Conservation (phyloP, 306 rosid genomes). For the Leucaena leucocephala region DNA sequence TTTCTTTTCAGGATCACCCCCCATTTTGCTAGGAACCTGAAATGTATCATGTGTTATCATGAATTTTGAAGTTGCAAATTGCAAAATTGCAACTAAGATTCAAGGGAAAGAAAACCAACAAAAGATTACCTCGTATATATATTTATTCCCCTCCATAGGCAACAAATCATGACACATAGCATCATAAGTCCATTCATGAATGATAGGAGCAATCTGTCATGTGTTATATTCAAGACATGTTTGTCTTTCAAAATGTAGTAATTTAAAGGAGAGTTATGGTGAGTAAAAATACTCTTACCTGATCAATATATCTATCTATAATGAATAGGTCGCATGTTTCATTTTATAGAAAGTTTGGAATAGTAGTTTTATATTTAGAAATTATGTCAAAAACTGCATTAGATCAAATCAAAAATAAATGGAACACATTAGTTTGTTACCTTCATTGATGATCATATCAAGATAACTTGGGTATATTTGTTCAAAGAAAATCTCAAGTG, state of each 20-base stretch:
- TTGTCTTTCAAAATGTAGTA: conserved; percentile 31
- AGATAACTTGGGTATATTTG: too few relatives aligned
- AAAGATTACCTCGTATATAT: conserved; percentile 66
- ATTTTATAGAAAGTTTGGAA: conserved; percentile 75
- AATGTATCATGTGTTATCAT: conserved; percentile 27
- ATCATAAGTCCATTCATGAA: conserved; percentile 99
- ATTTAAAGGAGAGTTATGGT: conserved; percentile 24
- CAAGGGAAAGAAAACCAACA: conserved; percentile 22
- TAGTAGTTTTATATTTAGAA: conserved; percentile 73
- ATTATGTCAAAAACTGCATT: conserved; percentile 69
- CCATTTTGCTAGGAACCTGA: conserved; percentile 70
- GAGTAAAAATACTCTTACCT: conserved; percentile 49
- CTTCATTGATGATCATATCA: too few relatives aligned
- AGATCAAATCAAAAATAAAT: conserved; percentile 17
- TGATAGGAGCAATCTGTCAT: conserved; percentile 85
- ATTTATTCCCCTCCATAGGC: conserved; percentile 86
- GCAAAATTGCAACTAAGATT: background rate
- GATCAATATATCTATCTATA: conserved; percentile 87
- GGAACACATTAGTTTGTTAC: too few relatives aligned
- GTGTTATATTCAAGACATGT: conserved; percentile 26
- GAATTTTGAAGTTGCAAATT: conserved; percentile 22
- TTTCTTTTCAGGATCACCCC: conserved; percentile 70
- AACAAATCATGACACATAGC: conserved; percentile 94
- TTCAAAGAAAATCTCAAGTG: too few relatives aligned
- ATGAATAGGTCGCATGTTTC: conserved; percentile 95